phyloP scores from a whole-genome alignment of 2,329 filamentous ascomycete genomes.

The Hypoxylon sp. region DNA sequence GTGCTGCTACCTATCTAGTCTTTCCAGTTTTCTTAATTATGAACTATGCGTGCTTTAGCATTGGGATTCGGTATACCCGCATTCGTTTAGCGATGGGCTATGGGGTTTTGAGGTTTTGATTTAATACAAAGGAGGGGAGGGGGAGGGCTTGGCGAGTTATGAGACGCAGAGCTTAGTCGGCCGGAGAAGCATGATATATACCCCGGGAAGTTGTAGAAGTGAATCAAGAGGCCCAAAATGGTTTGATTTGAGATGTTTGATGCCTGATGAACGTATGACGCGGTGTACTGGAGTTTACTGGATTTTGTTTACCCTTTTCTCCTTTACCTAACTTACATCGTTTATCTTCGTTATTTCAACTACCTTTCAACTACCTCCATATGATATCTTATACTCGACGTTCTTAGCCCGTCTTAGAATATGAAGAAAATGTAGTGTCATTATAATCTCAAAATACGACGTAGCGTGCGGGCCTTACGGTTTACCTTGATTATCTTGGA shows the following conservation, averaged over 20 bases:
- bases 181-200: conserved; percentile 20
- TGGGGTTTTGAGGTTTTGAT: conserved; percentile 1
- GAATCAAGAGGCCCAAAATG: not conserved
- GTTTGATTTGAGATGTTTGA: conserved; percentile 1
- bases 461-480: too few relatives aligned
- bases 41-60: not conserved
- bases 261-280: not conserved
- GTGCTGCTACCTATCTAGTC: not conserved
- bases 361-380: too few relatives aligned
- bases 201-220: conserved; percentile 24
- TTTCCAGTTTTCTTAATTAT: not conserved
- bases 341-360: too few relatives aligned
- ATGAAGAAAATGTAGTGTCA: too few relatives aligned
- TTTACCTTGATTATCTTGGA: too few relatives aligned
- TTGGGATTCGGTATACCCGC: conserved; percentile 7
- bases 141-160: not conserved
- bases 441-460: too few relatives aligned
- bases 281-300: not conserved
- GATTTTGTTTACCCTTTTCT: too few relatives aligned
- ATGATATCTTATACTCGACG: too few relatives aligned
- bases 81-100: conserved; percentile 16
- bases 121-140: not conserved
- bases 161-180: not conserved
- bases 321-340: too few relatives aligned
- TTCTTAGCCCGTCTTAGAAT: too few relatives aligned